A percentile compares a stretch with the other conserved stretches of the same genome.
phyloP scores from a whole-genome alignment of 2,329 filamentous ascomycete species.

The Aspergillus sp. region DNA sequence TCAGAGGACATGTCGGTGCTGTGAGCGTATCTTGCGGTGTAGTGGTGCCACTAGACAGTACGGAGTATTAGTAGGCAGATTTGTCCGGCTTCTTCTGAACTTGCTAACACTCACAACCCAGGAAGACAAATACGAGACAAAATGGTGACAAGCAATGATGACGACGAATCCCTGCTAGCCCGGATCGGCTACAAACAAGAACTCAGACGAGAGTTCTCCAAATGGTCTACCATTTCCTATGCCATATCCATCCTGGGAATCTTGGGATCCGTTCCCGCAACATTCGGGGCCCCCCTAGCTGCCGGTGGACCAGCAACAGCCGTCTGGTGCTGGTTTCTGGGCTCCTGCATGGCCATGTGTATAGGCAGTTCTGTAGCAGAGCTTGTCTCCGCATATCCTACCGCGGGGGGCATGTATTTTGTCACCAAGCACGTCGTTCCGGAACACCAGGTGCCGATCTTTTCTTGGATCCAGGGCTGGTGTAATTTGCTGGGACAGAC shows the following conservation, averaged over 20 bases:
- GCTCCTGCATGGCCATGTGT: slow-evolving; percentile 56
- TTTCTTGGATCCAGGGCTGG: slow-evolving; percentile 61
- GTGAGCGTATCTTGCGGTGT: background rate
- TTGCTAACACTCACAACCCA: background rate
- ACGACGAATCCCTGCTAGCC: slow-evolving; percentile 53
- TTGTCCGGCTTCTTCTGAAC: too few species aligned
- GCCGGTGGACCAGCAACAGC: slow-evolving; percentile 56
- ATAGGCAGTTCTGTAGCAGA: slow-evolving; percentile 60
- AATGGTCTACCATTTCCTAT: slow-evolving; percentile 60
- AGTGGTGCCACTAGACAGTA: too few species aligned
- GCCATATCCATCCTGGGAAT: slow-evolving; percentile 59
- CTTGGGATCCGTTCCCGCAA: slow-evolving; percentile 57
- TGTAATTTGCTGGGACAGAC: slow-evolving; percentile 59
- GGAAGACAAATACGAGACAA: background rate
- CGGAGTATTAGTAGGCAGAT: too few species aligned
- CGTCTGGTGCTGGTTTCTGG: slow-evolving; percentile 59
- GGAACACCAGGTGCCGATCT: slow-evolving; percentile 51
- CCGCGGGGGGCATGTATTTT: slow-evolving; percentile 61
- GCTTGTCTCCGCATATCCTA: slow-evolving; percentile 58
- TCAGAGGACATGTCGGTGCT: background rate
- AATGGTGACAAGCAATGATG: slow-evolving; percentile 43
- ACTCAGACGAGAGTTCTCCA: slow-evolving; percentile 54
- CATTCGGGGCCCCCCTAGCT: slow-evolving; percentile 50
- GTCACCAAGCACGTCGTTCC: slow-evolving; percentile 59
- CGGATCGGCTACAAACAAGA: slow-evolving; percentile 59